These are phyloP conservation scores for Solanum rostratum DNA, from an alignment of 257 asterid genomes.

Conservation along the genomic window DNA sequence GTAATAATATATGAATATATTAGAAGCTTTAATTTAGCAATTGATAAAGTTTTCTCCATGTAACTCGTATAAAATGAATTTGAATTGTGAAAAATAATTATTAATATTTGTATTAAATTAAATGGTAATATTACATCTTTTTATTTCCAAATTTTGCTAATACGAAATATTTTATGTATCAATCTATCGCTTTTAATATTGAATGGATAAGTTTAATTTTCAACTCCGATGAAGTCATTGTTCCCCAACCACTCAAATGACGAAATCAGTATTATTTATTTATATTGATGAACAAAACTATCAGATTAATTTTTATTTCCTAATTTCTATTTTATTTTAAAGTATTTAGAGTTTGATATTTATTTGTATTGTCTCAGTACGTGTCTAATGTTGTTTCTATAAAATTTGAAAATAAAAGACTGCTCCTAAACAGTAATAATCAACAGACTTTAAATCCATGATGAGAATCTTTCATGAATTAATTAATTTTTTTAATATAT, in stretches of 20 bases:
- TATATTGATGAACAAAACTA: no score
- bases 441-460: neutral
- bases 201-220: neutral
- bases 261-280: neutral
- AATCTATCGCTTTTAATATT: neutral
- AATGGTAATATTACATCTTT: no score
- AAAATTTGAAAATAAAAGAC: neutral
- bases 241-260: neutral
- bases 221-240: neutral
- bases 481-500: neutral
- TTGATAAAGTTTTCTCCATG: neutral
- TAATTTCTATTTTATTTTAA: neutral
- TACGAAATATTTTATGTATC: neutral
- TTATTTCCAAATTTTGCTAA: neutral
- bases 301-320: neutral
- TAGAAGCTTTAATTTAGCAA: neutral
- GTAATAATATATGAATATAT: neutral
- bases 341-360: neutral
- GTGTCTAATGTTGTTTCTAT: neutral
- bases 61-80: neutral
- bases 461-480: neutral
- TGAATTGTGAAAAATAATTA: rapidly evolving
- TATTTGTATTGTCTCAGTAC: neutral
- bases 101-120: neutral
- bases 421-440: neutral